These are phyloP conservation scores for Chlorella sp. DNA, from an alignment of 139 green algal species.

Conservation along the genomic window DNA sequence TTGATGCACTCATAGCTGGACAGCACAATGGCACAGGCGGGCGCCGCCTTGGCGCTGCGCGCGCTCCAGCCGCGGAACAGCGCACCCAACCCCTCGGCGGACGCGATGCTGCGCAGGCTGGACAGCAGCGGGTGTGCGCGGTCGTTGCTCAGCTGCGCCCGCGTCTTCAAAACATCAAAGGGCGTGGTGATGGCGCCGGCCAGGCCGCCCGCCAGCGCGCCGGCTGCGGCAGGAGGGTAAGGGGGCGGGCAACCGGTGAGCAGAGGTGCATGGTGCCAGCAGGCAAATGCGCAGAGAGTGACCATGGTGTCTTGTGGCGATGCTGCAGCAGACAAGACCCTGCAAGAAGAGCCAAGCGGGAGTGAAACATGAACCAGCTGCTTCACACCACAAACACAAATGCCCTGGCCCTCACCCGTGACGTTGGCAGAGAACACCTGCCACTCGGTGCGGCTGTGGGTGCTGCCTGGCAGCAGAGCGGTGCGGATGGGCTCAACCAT, in stretches of 20 bases:
- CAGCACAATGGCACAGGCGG: constrained; percentile 93
- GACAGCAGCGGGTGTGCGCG: constrained; percentile 5
- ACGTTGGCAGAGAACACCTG: constrained; percentile 73
- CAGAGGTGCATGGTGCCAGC: constrained; percentile 36
- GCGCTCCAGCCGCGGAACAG: constrained; percentile 86
- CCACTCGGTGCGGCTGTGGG: constrained; percentile 1
- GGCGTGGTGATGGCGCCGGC: constrained; percentile 91
- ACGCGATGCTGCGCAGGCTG: constrained; percentile 61
- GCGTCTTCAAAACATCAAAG: constrained; percentile 98
- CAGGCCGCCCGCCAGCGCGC: constrained; percentile 73
- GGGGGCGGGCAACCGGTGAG: too few relatives aligned
- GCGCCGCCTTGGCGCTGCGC: constrained; percentile 74
- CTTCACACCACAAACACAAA: neutral
- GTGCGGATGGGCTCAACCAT: constrained; percentile 85
- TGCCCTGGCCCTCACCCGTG: constrained; percentile 13
- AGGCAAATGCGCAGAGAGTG: too few relatives aligned
- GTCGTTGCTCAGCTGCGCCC: constrained; percentile 67
- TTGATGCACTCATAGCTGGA: constrained; percentile 91
- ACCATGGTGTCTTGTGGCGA: too few relatives aligned
- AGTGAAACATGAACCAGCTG: neutral
- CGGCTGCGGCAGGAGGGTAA: constrained; percentile 41
- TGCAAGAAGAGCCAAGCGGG: neutral
- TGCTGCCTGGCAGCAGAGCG: constrained; percentile 40
- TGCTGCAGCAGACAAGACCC: too few relatives aligned
- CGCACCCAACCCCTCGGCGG: constrained; percentile 63